A percentile compares a stretch with the other conserved stretches of the same genome.
phyloP scores from a whole-genome alignment of 768 basidiomycete genomes.

The Lentinula lateritia region DNA sequence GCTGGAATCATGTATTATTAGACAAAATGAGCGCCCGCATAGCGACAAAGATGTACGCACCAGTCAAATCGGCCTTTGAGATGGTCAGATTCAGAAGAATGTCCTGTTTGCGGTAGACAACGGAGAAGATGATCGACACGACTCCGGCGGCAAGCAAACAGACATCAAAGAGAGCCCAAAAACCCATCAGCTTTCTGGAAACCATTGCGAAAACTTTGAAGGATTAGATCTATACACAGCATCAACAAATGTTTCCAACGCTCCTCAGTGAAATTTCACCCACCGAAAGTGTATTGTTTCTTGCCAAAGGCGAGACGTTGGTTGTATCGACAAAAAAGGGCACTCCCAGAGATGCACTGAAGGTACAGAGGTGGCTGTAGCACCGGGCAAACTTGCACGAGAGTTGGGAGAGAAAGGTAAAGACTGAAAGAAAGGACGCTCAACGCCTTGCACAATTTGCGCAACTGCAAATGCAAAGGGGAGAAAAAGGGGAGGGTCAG shows the following conservation, averaged over 20 bases:
- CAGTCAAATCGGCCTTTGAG: slow-evolving; percentile 47
- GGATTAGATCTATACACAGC: slow-evolving; percentile 8
- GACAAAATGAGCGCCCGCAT: background rate
- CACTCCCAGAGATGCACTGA: slow-evolving; percentile 49
- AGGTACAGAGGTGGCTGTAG: slow-evolving; percentile 37
- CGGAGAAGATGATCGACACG: slow-evolving; percentile 58
- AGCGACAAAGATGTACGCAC: slow-evolving; percentile 27
- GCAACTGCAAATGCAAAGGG: slow-evolving; percentile 33
- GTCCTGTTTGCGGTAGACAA: slow-evolving; percentile 65
- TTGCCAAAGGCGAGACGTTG: background rate
- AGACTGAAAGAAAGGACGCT: slow-evolving; percentile 46
- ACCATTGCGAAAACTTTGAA: slow-evolving; percentile 46
- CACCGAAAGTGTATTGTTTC: background rate
- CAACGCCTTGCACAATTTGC: slow-evolving; percentile 56
- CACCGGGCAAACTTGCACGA: slow-evolving; percentile 25
- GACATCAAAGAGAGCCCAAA: slow-evolving; percentile 70
- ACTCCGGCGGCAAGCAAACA: slow-evolving; percentile 67
- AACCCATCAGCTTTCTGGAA: slow-evolving; percentile 62
- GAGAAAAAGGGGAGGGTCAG: slow-evolving; percentile 18
- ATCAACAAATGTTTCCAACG: background rate
- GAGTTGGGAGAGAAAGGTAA: slow-evolving; percentile 25
- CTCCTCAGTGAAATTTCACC: background rate
- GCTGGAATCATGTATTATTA: slow-evolving; percentile 33
- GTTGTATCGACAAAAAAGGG: slow-evolving; percentile 10
- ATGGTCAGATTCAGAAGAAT: slow-evolving; percentile 74